phyloP scores from a whole-genome alignment of 805 yeast species.

The Nakazawaea holstii region DNA sequence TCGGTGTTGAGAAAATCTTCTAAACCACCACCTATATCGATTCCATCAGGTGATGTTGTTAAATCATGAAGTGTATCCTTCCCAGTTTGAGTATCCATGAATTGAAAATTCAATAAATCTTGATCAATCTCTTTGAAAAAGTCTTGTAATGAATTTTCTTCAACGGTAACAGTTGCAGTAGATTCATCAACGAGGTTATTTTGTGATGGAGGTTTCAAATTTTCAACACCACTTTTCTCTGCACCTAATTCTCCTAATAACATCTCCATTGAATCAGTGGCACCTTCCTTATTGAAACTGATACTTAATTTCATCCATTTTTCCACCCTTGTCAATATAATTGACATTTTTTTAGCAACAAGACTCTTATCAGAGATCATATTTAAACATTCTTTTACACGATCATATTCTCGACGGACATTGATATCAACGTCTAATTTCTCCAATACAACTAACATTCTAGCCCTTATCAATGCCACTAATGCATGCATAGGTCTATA shows the following conservation, averaged over 20 bases:
- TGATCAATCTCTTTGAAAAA: constrained; percentile 10
- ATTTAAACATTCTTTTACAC: constrained; percentile 20
- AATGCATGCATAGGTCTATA: constrained; percentile 50
- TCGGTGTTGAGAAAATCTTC: neutral
- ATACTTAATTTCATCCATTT: constrained; percentile 34
- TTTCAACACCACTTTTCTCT: constrained; percentile 36
- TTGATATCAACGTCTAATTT: constrained; percentile 27
- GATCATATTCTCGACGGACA: constrained; percentile 25
- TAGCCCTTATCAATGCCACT: constrained; percentile 40
- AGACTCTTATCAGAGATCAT: constrained; percentile 20
- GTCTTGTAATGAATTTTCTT: constrained; percentile 4
- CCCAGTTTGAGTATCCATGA: neutral
- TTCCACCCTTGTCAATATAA: constrained; percentile 28
- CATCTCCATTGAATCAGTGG: constrained; percentile 49
- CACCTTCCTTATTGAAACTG: constrained; percentile 40
- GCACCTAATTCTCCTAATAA: constrained; percentile 49
- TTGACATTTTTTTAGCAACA: constrained; percentile 29
- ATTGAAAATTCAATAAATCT: constrained; percentile 10
- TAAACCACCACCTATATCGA: no score
- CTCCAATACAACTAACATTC: constrained; percentile 38
- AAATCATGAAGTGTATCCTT: neutral
- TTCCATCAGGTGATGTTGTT: no score
- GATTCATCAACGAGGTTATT: no score
- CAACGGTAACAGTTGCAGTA: neutral
- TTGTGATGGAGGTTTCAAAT: constrained; percentile 18